Percentiles rank a stretch among this genome's conserved stretches.
phyloP scores from a whole-genome alignment of 441 rosid genomes.

The Croton laevigatus region DNA sequence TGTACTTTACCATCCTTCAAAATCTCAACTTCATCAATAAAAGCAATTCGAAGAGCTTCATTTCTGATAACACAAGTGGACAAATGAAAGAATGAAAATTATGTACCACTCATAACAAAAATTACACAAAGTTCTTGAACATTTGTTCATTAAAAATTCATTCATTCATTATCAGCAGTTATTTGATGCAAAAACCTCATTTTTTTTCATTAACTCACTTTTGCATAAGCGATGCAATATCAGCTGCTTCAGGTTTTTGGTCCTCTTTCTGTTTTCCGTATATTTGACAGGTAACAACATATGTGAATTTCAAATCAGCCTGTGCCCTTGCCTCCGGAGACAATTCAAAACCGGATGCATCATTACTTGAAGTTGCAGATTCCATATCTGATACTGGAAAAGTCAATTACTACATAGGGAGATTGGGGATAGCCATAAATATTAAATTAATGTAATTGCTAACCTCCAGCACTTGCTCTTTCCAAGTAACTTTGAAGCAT shows the following conservation, averaged over 20 bases:
- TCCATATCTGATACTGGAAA: slow-evolving; percentile 54
- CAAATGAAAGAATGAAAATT: slow-evolving; percentile 13
- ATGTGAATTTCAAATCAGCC: slow-evolving; percentile 92
- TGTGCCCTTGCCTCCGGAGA: slow-evolving; percentile 94
- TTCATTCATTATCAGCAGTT: neutral
- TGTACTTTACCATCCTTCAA: slow-evolving; percentile 71
- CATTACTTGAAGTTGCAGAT: slow-evolving; percentile 51
- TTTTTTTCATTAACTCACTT: slow-evolving; percentile 37
- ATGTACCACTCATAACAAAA: neutral
- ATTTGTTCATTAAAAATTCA: neutral
- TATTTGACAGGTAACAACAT: slow-evolving; percentile 96
- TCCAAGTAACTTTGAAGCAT: slow-evolving; percentile 95
- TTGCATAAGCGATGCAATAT: slow-evolving; percentile 94
- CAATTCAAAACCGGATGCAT: slow-evolving; percentile 72
- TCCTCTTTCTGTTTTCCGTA: slow-evolving; percentile 99
- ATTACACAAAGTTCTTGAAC: neutral
- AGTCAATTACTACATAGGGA: slow-evolving; percentile 18
- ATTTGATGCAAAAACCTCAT: neutral
- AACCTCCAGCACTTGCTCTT: slow-evolving; percentile 69
- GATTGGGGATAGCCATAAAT: slow-evolving; percentile 8
- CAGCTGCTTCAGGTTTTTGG: slow-evolving; percentile 91
- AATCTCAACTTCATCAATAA: slow-evolving; percentile 88
- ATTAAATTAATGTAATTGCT: slow-evolving; percentile 22
- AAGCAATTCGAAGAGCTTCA: slow-evolving; percentile 99
- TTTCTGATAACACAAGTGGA: slow-evolving; percentile 53